phyloP scores from a whole-genome alignment of 345 rosid genomes.

The Syzygium grande region DNA sequence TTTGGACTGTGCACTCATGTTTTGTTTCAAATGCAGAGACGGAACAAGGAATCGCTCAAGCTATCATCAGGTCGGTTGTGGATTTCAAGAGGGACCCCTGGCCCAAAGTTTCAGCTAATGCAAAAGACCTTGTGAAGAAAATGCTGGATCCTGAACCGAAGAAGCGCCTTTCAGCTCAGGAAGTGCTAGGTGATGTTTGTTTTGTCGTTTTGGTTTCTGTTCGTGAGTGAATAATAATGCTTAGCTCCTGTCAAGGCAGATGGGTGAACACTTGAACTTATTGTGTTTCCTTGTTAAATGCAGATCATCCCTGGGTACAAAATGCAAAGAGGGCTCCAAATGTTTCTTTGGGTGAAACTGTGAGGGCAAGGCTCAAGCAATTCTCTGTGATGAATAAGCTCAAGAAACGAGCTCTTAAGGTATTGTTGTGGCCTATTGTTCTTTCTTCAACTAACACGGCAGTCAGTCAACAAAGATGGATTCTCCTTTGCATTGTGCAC shows the following conservation, averaged over 20 bases:
- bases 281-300: constrained; percentile 4
- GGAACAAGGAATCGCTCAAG: constrained; percentile 97
- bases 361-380: constrained; percentile 88
- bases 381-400: constrained; percentile 98
- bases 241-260: neutral
- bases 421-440: constrained; percentile 13
- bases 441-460: neutral
- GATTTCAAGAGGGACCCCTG: constrained; percentile 97
- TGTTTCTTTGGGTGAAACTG: constrained; percentile 92
- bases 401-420: constrained; percentile 97
- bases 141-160: constrained; percentile 94
- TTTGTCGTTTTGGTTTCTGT: neutral
- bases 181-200: constrained; percentile 68
- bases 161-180: constrained; percentile 84
- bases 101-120: constrained; percentile 91
- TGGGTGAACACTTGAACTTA: neutral
- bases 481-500: neutral
- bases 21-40: constrained; percentile 52
- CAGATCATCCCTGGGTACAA: constrained; percentile 96
- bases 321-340: constrained; percentile 93
- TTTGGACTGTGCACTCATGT: neutral
- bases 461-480: neutral
- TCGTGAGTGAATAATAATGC: neutral
- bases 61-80: constrained; percentile 66
- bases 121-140: constrained; percentile 85